Conservation (phyloP, 106 monocot genomes). For the Dioscorea dumetorum region DNA sequence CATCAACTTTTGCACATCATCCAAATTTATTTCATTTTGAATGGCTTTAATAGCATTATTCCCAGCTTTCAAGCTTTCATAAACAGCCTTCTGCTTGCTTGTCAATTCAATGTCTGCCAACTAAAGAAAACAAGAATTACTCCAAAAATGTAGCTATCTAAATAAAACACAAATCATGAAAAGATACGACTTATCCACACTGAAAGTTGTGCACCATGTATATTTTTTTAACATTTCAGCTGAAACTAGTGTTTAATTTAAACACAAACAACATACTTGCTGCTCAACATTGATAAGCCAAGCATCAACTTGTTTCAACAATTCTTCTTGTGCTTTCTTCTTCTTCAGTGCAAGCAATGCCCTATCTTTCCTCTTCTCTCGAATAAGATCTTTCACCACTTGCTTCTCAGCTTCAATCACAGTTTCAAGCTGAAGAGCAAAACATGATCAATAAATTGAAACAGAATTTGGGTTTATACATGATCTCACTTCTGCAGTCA, state of each 20-base stretch:
- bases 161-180: no score
- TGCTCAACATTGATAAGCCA: slow-evolving; percentile 95
- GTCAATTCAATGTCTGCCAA: slow-evolving; percentile 87
- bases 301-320: slow-evolving; percentile 76
- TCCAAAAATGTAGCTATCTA: no score
- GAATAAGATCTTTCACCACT: slow-evolving; percentile 73
- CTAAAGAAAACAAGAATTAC: slow-evolving; percentile 26
- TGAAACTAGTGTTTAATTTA: no score
- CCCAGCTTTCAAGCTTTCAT: slow-evolving; percentile 87
- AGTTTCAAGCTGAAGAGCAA: slow-evolving; percentile 48
- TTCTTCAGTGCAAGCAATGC: slow-evolving; percentile 91
- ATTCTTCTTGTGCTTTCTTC: slow-evolving; percentile 91
- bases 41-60: slow-evolving; percentile 80
- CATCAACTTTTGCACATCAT: slow-evolving; percentile 95
- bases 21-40: slow-evolving; percentile 90
- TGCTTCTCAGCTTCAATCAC: slow-evolving; percentile 94
- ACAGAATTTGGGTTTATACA: no score
- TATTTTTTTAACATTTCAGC: background rate
- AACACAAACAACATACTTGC: slow-evolving; percentile 44
- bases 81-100: slow-evolving; percentile 86
- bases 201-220: background rate
- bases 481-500: no score
- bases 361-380: slow-evolving; percentile 81
- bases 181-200: no score
- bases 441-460: background rate